These are phyloP conservation scores for Mortierella hygrophila DNA, from an alignment of 192 early-diverging fungal species.

Conservation along the genomic window DNA sequence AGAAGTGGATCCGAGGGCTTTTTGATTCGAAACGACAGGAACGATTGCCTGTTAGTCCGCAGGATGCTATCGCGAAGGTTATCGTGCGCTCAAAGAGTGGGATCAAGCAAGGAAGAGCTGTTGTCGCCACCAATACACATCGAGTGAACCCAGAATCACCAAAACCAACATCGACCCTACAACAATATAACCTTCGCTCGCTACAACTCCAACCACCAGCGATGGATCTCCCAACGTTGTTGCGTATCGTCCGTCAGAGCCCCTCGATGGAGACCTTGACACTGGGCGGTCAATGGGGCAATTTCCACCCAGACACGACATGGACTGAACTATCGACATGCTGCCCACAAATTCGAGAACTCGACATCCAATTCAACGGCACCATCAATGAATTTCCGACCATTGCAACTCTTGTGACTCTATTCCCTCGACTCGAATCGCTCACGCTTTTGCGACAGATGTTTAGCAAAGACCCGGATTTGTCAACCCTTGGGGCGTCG, in stretches of 20 bases:
- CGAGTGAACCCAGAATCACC: neutral
- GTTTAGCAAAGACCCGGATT: neutral
- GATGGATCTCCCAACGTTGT: neutral
- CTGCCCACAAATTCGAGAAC: neutral
- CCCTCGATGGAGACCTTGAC: neutral
- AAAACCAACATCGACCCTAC: neutral
- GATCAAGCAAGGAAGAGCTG: neutral
- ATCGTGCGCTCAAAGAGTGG: neutral
- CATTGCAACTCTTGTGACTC: neutral
- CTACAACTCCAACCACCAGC: neutral
- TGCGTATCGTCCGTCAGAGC: neutral
- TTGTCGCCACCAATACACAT: neutral
- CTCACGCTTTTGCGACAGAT: neutral
- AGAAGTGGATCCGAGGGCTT: neutral
- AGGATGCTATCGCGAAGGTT: neutral
- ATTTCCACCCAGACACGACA: neutral
- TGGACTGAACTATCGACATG: neutral
- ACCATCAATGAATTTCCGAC: neutral
- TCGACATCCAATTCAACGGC: neutral
- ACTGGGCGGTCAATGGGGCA: neutral
- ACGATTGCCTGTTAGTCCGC: neutral
- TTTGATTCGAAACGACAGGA: neutral
- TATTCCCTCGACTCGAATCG: slow-evolving; percentile 1
- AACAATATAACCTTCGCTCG: neutral
- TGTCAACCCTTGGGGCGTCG: neutral